Evolutionary conservation across 768 basidiomycete genomes (phyloP), one percentile per base, ranked within the genome.

Genomic region (Hericium coralloides): DNA sequence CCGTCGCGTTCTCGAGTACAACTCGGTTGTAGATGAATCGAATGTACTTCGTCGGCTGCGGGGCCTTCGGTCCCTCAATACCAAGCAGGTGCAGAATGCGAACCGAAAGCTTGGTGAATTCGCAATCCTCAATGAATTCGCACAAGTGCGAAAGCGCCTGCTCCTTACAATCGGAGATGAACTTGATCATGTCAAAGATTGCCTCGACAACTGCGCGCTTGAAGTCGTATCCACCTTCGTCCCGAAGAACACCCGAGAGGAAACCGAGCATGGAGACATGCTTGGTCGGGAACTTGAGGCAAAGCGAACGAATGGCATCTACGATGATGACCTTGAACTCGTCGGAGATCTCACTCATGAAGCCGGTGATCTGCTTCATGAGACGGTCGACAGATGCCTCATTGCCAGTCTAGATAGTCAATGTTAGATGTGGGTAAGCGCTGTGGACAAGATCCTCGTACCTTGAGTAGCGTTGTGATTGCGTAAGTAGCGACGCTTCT

Each of bases 241-340:
- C 97, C 49, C 97, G 86, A 49, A 99, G 81, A 25, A 98, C 92
- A 55, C 95, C 93, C 48, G 93, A 94, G 36, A 99, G 80, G 84
- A 99, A 99, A 4, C 87, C 83, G 57, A 99, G 87, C 95, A 99
- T 98, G 41, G 93, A 89, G 1, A 83, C 88, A 66, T 99, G 94
- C 74, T 99, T 99, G 36, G 87, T 75, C 2, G 97, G 97, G 80
- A 99, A 99, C 72, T 99, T 99, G 75, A 99, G 86, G 73, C 95
- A 98, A 31, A 99, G 84, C 9, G 95, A 93, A 52, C 97, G 91
- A 69, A 99, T 94, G 57, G 97, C 97, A 59, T 98, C 94, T 56
- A 99, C 97, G 51, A 99, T 97, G 74, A 99, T 97, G 68, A 98
- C 95, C 77, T 98, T 98, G 83, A 99, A 99, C 73, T 99, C 97